A percentile compares a stretch with the other conserved stretches of the same genome.
Conservation (phyloP, 495 filamentous ascomycete species). For the Aspergillus baeticus region DNA sequence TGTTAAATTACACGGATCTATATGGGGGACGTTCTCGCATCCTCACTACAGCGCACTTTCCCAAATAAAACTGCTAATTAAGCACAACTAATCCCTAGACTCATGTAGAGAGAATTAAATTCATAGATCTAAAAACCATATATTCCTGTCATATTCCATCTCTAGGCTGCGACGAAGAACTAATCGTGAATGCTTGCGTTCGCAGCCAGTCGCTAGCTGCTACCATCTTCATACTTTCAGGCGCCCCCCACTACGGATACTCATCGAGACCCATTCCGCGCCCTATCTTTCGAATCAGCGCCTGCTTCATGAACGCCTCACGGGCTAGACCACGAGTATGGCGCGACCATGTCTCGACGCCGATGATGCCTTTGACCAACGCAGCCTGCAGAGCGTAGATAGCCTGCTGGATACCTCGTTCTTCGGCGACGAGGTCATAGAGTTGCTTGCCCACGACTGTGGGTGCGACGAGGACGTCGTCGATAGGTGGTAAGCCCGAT, state of each 20-base stretch:
- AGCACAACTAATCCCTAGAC: no score
- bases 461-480: slow-evolving; percentile 89
- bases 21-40: no score
- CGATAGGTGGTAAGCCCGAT: slow-evolving; percentile 63
- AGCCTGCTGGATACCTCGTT: slow-evolving; percentile 77
- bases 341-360: slow-evolving; percentile 76
- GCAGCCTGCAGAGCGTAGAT: slow-evolving; percentile 82
- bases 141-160: no score
- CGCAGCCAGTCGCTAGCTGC: no score
- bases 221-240: no score
- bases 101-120: no score
- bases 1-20: no score
- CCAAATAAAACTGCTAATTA: no score
- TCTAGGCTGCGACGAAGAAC: no score
- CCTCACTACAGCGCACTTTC: no score
- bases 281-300: slow-evolving; percentile 84
- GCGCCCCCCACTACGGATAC: slow-evolving; percentile 1
- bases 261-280: slow-evolving; percentile 72
- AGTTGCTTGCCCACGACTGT: slow-evolving; percentile 91
- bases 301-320: slow-evolving; percentile 90
- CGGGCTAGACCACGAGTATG: slow-evolving; percentile 79
- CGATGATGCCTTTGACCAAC: slow-evolving; percentile 76
- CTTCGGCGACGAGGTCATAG: slow-evolving; percentile 84
- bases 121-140: no score
- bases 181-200: no score